phyloP scores from a whole-genome alignment of 345 rosid species.

The Eucalyptus microcorys region DNA sequence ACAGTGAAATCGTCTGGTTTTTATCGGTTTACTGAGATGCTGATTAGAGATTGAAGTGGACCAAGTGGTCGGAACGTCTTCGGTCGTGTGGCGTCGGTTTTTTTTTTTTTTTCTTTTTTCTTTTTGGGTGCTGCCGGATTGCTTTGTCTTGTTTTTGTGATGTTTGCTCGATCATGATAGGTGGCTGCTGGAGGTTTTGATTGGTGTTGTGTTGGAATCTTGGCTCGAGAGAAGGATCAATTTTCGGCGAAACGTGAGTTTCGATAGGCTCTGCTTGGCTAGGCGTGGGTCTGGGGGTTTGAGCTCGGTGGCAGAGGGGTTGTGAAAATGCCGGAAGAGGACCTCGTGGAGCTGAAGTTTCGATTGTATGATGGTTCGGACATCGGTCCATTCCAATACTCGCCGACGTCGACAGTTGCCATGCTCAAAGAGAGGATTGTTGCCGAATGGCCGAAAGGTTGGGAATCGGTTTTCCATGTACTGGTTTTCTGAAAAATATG shows the following conservation, averaged over 20 bases:
- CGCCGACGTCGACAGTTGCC: slow-evolving; percentile 63
- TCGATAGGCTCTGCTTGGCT: background rate
- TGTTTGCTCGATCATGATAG: background rate
- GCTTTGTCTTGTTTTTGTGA: background rate
- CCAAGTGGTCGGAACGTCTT: background rate
- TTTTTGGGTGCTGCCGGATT: background rate
- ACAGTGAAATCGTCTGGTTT: background rate
- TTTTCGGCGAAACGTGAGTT: background rate
- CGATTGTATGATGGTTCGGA: slow-evolving; percentile 88
- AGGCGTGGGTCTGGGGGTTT: background rate
- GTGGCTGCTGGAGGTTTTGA: background rate
- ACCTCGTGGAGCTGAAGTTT: slow-evolving; percentile 74
- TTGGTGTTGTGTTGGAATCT: background rate
- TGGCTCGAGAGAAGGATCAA: background rate
- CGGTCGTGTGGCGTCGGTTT: background rate
- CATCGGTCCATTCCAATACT: slow-evolving; percentile 82
- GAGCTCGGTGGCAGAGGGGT: slow-evolving; percentile 3
- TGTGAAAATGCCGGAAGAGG: slow-evolving; percentile 69
- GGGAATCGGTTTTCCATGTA: background rate
- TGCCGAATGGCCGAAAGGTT: slow-evolving; percentile 91
- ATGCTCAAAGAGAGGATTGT: slow-evolving; percentile 74
- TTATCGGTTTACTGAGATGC: background rate
- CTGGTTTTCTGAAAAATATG: background rate
- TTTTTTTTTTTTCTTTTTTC: background rate
- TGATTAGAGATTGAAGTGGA: background rate